Evolutionary conservation across 371 early-diverging fungal species (phyloP).

Genomic region (Syncephalastrum contaminatum): DNA sequence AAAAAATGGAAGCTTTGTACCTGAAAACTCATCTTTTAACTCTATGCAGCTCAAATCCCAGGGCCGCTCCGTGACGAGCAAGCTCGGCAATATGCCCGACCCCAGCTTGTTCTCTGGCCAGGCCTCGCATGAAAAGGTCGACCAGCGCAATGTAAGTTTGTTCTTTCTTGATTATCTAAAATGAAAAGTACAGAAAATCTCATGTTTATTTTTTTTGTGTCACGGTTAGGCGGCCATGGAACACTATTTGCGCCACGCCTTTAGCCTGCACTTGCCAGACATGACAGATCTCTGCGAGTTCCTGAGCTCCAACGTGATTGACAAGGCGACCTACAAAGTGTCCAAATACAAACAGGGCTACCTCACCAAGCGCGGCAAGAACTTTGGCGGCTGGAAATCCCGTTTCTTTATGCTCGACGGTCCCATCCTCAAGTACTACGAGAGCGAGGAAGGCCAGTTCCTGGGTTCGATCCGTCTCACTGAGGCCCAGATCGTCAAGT

Average conservation of each 20-base stretch:
- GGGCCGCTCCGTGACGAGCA: slow-evolving; percentile 39
- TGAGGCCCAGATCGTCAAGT: slow-evolving; percentile 55
- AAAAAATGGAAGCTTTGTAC: not conserved
- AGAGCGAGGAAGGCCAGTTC: slow-evolving; percentile 57
- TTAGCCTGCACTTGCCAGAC: slow-evolving; percentile 52
- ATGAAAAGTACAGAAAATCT: slow-evolving; percentile 5
- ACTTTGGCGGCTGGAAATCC: slow-evolving; percentile 85
- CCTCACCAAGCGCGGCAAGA: slow-evolving; percentile 83
- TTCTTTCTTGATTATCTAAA: not conserved
- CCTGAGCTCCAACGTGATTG: slow-evolving; percentile 62
- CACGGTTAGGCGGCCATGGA: slow-evolving; percentile 17
- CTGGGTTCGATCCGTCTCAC: slow-evolving; percentile 54
- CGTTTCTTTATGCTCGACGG: slow-evolving; percentile 70
- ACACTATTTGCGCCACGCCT: slow-evolving; percentile 61
- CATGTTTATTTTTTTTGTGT: not conserved
- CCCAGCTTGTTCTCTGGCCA: slow-evolving; percentile 69
- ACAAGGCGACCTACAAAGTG: slow-evolving; percentile 22
- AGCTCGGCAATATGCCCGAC: slow-evolving; percentile 74
- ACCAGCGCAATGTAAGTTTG: slow-evolving; percentile 59
- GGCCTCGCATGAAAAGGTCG: slow-evolving; percentile 62
- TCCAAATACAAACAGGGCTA: slow-evolving; percentile 72
- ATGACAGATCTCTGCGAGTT: slow-evolving; percentile 65
- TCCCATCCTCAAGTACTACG: slow-evolving; percentile 70
- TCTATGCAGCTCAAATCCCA: slow-evolving; percentile 24
- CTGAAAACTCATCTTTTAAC: not conserved